A percentile compares a stretch with the other conserved stretches of the same genome.
Conservation (phyloP, 1,284 basidiomycete genomes). For the Wallemia ichthyophaga region DNA sequence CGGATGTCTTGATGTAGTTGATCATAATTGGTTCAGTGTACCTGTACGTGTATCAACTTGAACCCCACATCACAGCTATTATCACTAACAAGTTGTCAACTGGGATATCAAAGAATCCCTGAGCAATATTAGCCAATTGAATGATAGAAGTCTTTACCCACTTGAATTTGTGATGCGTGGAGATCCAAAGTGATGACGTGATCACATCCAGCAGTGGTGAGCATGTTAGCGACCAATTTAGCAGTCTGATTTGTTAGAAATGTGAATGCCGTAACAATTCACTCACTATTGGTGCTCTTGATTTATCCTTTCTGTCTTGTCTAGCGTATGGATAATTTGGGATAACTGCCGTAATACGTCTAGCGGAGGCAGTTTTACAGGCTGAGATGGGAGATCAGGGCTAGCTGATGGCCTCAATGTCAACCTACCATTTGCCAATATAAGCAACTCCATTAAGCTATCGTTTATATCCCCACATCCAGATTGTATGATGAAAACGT, state of each 20-base stretch:
- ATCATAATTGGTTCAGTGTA: conserved; percentile 55
- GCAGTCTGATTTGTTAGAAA: conserved; percentile 26
- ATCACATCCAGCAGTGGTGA: conserved; percentile 83
- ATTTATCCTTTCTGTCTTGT: conserved; percentile 96
- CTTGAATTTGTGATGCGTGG: conserved; percentile 67
- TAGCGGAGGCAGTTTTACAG: conserved; percentile 87
- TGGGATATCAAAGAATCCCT: conserved; percentile 97
- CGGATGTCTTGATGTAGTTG: conserved; percentile 59
- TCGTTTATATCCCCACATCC: conserved; percentile 49
- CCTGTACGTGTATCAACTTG: background rate
- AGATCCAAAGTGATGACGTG: conserved; percentile 98
- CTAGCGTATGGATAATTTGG: conserved; percentile 91
- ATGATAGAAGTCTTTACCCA: background rate
- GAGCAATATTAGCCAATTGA: conserved; percentile 13
- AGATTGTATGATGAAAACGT: conserved; percentile 84
- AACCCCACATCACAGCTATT: too few relatives aligned
- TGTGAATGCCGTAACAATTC: background rate
- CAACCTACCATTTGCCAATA: conserved; percentile 11
- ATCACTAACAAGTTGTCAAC: conserved; percentile 70
- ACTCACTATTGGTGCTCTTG: conserved; percentile 48
- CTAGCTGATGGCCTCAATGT: conserved; percentile 14
- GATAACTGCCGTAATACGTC: conserved; percentile 89
- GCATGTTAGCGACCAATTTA: conserved; percentile 91
- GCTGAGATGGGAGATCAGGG: conserved; percentile 69
- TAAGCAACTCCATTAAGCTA: conserved; percentile 24